Percentiles rank a stretch among this genome's conserved stretches.
These are phyloP conservation scores for Allantophomopsis cytisporea DNA, from an alignment of 2,329 filamentous ascomycete genomes.

Conservation along the genomic window DNA sequence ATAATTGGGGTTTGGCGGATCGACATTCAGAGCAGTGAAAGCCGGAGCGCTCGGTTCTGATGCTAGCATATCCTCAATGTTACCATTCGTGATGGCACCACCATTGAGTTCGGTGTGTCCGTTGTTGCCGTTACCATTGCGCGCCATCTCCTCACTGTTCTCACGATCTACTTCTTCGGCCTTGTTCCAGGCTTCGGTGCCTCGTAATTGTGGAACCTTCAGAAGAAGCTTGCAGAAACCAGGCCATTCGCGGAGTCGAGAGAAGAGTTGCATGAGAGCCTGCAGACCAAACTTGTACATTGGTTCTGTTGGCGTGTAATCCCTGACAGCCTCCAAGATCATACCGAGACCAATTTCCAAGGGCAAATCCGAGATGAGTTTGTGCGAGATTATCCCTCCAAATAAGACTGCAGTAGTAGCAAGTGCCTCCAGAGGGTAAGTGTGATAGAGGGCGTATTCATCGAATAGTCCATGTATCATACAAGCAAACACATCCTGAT, in stretches of 20 bases:
- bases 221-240: constrained; percentile 79
- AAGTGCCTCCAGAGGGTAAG: constrained; percentile 90
- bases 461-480: constrained; percentile 98
- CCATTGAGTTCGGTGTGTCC: constrained; percentile 24
- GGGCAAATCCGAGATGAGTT: constrained; percentile 78
- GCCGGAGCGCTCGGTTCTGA: constrained; percentile 51
- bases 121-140: constrained; percentile 30
- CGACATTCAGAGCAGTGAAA: constrained; percentile 68
- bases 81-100: constrained; percentile 54
- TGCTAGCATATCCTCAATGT: constrained; percentile 44
- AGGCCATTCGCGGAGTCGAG: constrained; percentile 85
- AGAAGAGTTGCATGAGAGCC: constrained; percentile 77
- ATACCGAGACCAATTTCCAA: constrained; percentile 91
- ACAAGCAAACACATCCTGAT: constrained; percentile 93
- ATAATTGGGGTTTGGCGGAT: constrained; percentile 47
- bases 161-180: constrained; percentile 69
- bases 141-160: constrained; percentile 44
- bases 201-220: constrained; percentile 67
- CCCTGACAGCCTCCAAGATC: constrained; percentile 91
- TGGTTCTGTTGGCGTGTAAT: constrained; percentile 67
- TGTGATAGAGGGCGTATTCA: constrained; percentile 88
- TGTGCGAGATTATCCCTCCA: constrained; percentile 89
- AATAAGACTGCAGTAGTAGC: constrained; percentile 95
- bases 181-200: constrained; percentile 72
- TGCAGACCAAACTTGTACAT: constrained; percentile 99